Evolutionary conservation across 306 rosid genomes (phyloP), one percentile per base, ranked within the genome.

Genomic region (Echinosophora koreensis): DNA sequence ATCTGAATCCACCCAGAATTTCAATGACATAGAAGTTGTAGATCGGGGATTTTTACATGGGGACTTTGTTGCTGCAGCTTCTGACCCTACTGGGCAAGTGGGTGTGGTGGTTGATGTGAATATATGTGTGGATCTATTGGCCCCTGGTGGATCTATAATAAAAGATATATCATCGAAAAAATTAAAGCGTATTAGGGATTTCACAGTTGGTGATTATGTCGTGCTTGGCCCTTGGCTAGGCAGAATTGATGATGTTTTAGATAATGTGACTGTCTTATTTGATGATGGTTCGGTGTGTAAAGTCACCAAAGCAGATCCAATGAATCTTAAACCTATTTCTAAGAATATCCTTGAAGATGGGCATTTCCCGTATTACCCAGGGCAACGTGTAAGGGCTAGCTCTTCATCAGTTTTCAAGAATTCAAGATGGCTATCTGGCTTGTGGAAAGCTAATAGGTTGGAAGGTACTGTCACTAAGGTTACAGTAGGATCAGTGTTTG

Each of bases 221-320:
- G 98, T 96, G 69, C 99, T 80, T 49, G 99, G 98, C 73, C 83
- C 94, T 30, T 96, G 99, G 99, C 79, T 96, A 58, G 99, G 99
- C 74, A 89, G 94, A 90, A 54, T 96, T 69, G 99, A 92, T 79
- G 98, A 92, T 85, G 94, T 96, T 88, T 80, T 92, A 82, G 99
- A 96, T 82, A 96, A 96, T 73, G 99, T 96, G 75, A 91, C 97
- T 14, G 96, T 96, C 81, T 81, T 91, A 85, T 89, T 96, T 85
- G 97, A 91, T 82, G 98, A 96, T 84, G 99, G 99, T 71, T 92
- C 98, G 13, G 87, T 86, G 81, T 96, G 99, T 82, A 96, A 91
- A 80, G 92, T 96, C 82, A 82, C 90, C 42, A 91, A 85, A 88
- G 99, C 97, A 65, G 97, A 96, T 69, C 98, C 98, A 5, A 60